phyloP scores from a whole-genome alignment of 2,329 filamentous ascomycete genomes.

The Colletotrichum camelliae region DNA sequence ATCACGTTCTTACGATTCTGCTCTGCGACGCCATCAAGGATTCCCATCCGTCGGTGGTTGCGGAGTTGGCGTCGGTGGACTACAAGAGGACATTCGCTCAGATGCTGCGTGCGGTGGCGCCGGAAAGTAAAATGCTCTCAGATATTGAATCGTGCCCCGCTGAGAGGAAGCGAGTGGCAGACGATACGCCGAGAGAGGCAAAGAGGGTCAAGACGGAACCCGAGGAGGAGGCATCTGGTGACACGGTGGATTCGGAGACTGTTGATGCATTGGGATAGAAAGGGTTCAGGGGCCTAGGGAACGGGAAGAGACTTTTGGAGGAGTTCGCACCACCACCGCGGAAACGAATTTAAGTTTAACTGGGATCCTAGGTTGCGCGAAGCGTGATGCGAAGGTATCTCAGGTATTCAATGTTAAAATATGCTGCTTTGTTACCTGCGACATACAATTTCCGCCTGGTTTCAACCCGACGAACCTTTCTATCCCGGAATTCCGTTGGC shows the following conservation, averaged over 20 bases:
- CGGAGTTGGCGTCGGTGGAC: background rate
- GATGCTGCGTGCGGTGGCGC: background rate
- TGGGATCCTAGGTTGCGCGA: background rate
- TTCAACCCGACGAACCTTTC: too few relatives aligned
- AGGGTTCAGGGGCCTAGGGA: fast-evolving
- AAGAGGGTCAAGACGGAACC: background rate
- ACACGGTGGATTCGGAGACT: too few relatives aligned
- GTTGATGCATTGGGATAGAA: background rate
- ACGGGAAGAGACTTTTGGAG: background rate
- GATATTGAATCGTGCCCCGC: too few relatives aligned
- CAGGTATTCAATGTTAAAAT: too few relatives aligned
- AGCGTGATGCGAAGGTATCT: background rate
- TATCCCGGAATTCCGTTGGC: fast-evolving
- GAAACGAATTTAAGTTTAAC: background rate
- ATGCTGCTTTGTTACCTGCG: too few relatives aligned
- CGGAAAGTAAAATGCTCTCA: too few relatives aligned
- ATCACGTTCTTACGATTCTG: fast-evolving
- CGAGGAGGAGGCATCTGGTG: background rate
- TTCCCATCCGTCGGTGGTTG: background rate
- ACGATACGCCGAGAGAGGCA: background rate
- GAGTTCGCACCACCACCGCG: background rate
- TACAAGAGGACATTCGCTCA: fast-evolving
- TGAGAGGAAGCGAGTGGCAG: background rate
- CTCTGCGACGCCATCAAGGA: background rate
- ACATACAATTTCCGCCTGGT: too few relatives aligned